Evolutionary conservation across 2,329 filamentous ascomycete species (phyloP).

Genomic region (Cladophialophora yegresii): DNA sequence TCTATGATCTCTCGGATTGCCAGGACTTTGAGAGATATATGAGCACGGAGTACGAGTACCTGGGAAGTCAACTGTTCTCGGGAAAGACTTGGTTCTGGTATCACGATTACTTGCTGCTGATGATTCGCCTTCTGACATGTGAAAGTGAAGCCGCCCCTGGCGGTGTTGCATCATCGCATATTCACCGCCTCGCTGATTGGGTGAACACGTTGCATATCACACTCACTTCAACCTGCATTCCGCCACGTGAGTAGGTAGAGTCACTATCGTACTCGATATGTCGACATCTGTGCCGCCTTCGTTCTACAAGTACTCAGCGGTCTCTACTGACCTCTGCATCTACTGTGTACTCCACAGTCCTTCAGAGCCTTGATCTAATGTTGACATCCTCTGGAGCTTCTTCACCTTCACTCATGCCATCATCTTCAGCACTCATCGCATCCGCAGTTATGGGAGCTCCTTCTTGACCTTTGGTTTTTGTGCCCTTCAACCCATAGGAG

Average conservation of each 20-base stretch:
- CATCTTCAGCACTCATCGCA: conserved; percentile 49
- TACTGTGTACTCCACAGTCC: too few relatives aligned
- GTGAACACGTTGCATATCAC: neutral
- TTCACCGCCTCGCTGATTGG: neutral
- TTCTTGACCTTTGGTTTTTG: conserved; percentile 42
- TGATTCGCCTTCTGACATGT: neutral
- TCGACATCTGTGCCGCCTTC: neutral
- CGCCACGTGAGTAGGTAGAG: neutral
- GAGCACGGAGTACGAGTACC: neutral
- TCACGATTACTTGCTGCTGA: neutral
- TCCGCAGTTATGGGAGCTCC: conserved; percentile 50
- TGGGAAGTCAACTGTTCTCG: neutral
- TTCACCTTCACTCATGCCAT: conserved; percentile 40
- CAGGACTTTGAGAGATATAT: neutral
- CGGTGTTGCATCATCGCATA: neutral
- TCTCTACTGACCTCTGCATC: neutral
- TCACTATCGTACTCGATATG: neutral
- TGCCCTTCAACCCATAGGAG: conserved; percentile 54
- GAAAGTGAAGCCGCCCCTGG: neutral
- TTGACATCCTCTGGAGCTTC: conserved; percentile 27
- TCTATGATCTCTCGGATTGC: neutral
- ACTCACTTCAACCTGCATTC: neutral
- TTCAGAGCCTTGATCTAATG: conserved; percentile 8
- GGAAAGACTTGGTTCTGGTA: neutral
- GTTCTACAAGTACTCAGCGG: neutral